Evolutionary conservation across 2,329 filamentous ascomycete genomes (phyloP), one percentile per base, ranked within the genome.

Genomic region (Mollisiaceae sp.): DNA sequence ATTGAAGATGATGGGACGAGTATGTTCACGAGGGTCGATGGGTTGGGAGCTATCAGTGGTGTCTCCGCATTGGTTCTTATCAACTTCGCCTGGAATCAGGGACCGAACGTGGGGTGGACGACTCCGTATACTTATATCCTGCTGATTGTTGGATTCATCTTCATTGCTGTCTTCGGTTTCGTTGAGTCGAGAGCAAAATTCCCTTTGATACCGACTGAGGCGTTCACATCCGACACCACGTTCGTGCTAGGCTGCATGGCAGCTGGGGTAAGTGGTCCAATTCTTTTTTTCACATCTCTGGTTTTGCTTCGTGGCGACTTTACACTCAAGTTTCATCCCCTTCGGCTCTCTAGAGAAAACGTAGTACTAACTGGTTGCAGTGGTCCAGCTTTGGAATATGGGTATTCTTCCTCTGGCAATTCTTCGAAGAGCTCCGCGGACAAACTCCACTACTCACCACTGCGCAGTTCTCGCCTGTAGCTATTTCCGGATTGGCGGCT

Each of bases 191-290:
- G 80, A 22, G 65, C 84, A 0, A 70, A 75, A 0, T 75, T 82
- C 39, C 88, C 88, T 0, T 78, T 91, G 0, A 78, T 91, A 11
- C 88, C 89, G 0, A 81, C 89, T 65, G 77, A 79, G 24, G 83
- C 77, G 59, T 77, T 83, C 62, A 82, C 76, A 66, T 79, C 73
- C 1, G 82, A 85, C 55, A 80, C 82, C 5, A 78, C 73, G 1
- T 89, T 89, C 70, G 86, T 74, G 2, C 64, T 75, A 14, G 70
- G 61, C 6, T 73, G 69, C 59, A 70, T 75, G 18, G 70, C 67
- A 8, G 59, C 63, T 11, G 74, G 73, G 27, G 27, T 32, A 32
- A 32, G 27, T 32, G 6, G 6, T 32, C 27, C 6, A 32, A 3
- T 32, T 32, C 27, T 32, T 32, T 32, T 3, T 32, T 32, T 32